These are phyloP conservation scores for Chlorella sp. DNA, from an alignment of 139 green algal species.

Conservation along the genomic window DNA sequence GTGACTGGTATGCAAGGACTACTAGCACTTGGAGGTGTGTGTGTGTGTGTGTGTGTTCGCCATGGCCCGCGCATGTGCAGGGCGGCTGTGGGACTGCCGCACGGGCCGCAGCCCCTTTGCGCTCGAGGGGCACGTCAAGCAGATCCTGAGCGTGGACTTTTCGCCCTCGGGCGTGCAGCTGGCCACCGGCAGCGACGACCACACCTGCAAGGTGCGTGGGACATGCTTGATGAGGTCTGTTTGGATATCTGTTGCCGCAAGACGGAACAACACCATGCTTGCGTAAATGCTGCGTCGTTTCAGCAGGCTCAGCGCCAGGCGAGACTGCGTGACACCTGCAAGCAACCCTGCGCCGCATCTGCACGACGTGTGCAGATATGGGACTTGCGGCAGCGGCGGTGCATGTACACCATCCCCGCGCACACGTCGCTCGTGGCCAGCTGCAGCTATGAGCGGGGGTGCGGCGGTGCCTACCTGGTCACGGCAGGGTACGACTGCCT, in stretches of 20 bases:
- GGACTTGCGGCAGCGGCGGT: constrained; percentile 78
- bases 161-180: constrained; percentile 75
- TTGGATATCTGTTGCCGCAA: no score
- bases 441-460: constrained; percentile 16
- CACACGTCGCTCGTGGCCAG: constrained; percentile 70
- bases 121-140: constrained; percentile 87
- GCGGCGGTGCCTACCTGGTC: constrained; percentile 66
- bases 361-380: constrained; percentile 56
- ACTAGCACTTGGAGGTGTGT: no score
- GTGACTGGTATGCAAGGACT: no score
- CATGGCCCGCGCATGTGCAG: constrained; percentile 19
- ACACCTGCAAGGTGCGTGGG: constrained; percentile 50
- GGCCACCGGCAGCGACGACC: constrained; percentile 73
- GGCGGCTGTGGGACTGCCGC: constrained; percentile 86
- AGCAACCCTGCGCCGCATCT: no score
- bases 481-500: constrained; percentile 70
- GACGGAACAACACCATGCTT: no score
- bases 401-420: constrained; percentile 74
- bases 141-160: constrained; percentile 82
- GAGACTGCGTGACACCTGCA: not conserved
- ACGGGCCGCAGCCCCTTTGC: constrained; percentile 75
- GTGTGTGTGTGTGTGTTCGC: not conserved
- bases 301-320: not conserved
- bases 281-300: not conserved
- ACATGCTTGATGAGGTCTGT: no score